Evolutionary conservation across 805 yeast species (phyloP), one percentile per base, ranked within the genome.

Genomic region (Sungouiozyma ichnusensis): DNA sequence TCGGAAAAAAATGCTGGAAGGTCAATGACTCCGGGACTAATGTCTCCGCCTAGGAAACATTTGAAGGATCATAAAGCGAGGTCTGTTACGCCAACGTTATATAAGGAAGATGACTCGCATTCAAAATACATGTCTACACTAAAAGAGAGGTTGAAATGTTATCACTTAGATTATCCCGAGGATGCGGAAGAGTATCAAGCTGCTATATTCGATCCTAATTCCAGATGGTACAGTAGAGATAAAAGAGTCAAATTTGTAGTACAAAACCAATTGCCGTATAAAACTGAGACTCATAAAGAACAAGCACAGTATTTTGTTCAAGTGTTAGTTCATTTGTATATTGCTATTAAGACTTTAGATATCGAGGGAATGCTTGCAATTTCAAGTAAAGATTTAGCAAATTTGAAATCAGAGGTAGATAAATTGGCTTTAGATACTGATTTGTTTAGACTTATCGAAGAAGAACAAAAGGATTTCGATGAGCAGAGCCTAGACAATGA

Each of bases 281-380:
- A 68, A 35, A 73, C 81, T 0, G 97, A 86, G 58, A 52, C 76
- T 1, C 77, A 77, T 14, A 64, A 64, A 29, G 94, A 83, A 44
- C 82, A 79, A 44, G 81, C 85, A 15, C 72, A 70, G 41, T 87
- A 86, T 51, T 65, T 90, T 33, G 72, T 84, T 36, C 92, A 82
- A 54, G 82, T 90, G n/a, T 71, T 88, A 27, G 73, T 81, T 2
- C 86, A 85, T 59, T 60, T 92, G 16, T 84, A 84, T 58, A 76
- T 85, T 43, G 86, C 96, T 8, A 72, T 85, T 37, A 71, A 75
- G 44, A 74, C 92, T 3, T 65, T 81, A 47, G 95, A 86, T 57
- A 66, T 86, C 14, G 81, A 77, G 52, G 90, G 95, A 2, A 66
- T 73, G 6, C 65, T 85, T 17, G 71, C 76, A 2, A 74, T 84